Percentiles rank a stretch among this genome's conserved stretches.
Conservation (phyloP, 805 yeast genomes). For the Spathaspora hagerdaliae region DNA sequence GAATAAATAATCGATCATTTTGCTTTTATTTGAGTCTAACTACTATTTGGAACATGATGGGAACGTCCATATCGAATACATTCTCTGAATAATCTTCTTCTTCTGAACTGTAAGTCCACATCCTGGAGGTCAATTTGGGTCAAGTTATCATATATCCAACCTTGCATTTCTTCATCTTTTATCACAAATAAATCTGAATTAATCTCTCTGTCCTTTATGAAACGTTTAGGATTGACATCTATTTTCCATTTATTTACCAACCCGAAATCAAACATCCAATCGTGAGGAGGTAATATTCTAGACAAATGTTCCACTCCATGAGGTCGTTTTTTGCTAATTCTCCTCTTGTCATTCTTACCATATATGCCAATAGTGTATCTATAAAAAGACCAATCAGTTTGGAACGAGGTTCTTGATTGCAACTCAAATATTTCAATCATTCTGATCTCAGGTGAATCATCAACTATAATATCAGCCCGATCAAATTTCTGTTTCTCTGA, state of each 20-base stretch:
- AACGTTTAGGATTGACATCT: slow-evolving; percentile 49
- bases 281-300: slow-evolving; percentile 61
- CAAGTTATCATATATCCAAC: slow-evolving; percentile 48
- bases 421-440: slow-evolving; percentile 78
- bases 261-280: slow-evolving; percentile 65
- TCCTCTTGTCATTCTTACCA: slow-evolving; percentile 41
- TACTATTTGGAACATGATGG: slow-evolving; percentile 4
- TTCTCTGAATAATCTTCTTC: slow-evolving; percentile 53
- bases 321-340: slow-evolving; percentile 51
- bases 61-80: slow-evolving; percentile 43
- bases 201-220: slow-evolving; percentile 49
- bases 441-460: slow-evolving; percentile 57
- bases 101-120: slow-evolving; percentile 45
- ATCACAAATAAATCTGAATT: slow-evolving; percentile 12
- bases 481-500: slow-evolving; percentile 24
- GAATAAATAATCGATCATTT: slow-evolving; percentile 1
- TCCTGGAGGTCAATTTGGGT: slow-evolving; percentile 21
- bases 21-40: neutral
- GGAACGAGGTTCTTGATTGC: slow-evolving; percentile 59
- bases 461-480: slow-evolving; percentile 56
- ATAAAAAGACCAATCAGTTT: slow-evolving; percentile 59
- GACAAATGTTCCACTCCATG: slow-evolving; percentile 54
- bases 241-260: slow-evolving; percentile 58
- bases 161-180: slow-evolving; percentile 31
- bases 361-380: slow-evolving; percentile 55